phyloP scores from a whole-genome alignment of 352 stramenopile species.

The Pythium myriotylum region DNA sequence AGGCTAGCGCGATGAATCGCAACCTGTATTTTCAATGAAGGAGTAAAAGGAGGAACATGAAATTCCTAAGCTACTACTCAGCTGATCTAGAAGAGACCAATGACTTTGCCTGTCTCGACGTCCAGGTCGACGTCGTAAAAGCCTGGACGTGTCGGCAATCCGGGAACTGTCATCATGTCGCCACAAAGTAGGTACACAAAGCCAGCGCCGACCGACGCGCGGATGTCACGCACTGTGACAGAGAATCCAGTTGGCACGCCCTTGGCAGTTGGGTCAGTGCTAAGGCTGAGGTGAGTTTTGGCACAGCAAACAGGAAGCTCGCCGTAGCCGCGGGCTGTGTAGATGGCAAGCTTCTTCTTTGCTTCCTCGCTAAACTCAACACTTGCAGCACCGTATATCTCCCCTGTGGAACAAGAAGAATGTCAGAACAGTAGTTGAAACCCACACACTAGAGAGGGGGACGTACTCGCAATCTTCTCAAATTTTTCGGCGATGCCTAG shows the following conservation, averaged over 20 bases:
- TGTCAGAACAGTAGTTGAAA: slow-evolving; percentile 1
- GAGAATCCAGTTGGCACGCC: slow-evolving; percentile 94
- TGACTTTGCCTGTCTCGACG: slow-evolving; percentile 93
- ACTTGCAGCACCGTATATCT: slow-evolving; percentile 96
- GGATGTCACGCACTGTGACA: slow-evolving; percentile 95
- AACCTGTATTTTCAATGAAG: too few relatives aligned
- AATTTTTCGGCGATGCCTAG: slow-evolving; percentile 95
- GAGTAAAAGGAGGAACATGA: background rate
- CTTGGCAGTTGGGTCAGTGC: slow-evolving; percentile 92
- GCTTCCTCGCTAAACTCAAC: slow-evolving; percentile 95
- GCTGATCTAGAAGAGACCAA: slow-evolving; percentile 91
- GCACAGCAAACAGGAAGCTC: slow-evolving; percentile 96
- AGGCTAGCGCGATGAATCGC: too few relatives aligned
- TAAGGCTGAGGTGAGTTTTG: slow-evolving; percentile 99
- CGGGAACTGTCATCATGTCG: slow-evolving; percentile 99
- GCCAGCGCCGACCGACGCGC: slow-evolving; percentile 94
- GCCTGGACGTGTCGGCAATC: slow-evolving; percentile 96
- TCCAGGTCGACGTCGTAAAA: slow-evolving; percentile 99
- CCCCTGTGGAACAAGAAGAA: slow-evolving; percentile 39
- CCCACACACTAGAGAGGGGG: background rate
- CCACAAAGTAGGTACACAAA: slow-evolving; percentile 96
- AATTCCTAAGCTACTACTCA: background rate
- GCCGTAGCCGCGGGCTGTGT: slow-evolving; percentile 73
- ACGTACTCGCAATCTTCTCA: slow-evolving; percentile 95
- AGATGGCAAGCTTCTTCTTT: slow-evolving; percentile 94